Conservation (phyloP, 148 eudicot genomes). For the Linanthus parryae region DNA sequence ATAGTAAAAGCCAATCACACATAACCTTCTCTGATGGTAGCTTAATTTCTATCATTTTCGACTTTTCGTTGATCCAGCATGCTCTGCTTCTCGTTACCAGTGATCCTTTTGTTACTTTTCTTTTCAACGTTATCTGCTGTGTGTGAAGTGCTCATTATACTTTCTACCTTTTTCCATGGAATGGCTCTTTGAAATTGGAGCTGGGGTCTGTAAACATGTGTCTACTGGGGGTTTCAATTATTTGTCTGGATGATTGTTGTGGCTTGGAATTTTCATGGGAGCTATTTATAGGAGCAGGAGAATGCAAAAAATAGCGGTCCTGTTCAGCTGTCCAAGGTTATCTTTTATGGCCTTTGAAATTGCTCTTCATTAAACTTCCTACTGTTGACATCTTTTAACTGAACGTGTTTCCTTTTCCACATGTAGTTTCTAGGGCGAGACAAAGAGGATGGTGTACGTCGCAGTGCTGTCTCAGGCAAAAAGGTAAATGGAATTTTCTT, state of each 20-base stretch:
- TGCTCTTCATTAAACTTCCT: neutral
- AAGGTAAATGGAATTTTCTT: constrained; percentile 54
- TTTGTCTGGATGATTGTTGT: constrained; percentile 64
- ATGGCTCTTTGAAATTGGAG: constrained; percentile 98
- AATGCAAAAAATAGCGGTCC: constrained; percentile 59
- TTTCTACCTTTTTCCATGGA: constrained; percentile 57
- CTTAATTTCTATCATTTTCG: too few relatives aligned
- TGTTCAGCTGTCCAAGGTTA: constrained; percentile 94
- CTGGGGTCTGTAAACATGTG: constrained; percentile 76
- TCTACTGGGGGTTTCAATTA: constrained; percentile 48
- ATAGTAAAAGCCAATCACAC: too few relatives aligned
- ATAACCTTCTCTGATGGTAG: too few relatives aligned
- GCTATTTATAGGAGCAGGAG: constrained; percentile 70
- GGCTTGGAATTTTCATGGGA: constrained; percentile 67
- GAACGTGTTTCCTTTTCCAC: constrained; percentile 1
- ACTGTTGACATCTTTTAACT: neutral
- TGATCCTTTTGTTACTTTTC: too few relatives aligned
- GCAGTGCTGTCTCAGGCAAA: constrained; percentile 93
- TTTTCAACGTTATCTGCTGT: too few relatives aligned
- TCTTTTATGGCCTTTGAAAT: neutral
- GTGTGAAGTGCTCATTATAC: constrained; percentile 31
- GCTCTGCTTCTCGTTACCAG: too few relatives aligned
- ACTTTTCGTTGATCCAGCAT: too few relatives aligned
- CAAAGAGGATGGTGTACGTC: constrained; percentile 79
- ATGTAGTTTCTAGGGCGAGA: constrained; percentile 73